These are phyloP conservation scores for Saturnispora quitensis DNA, from an alignment of 805 yeast species.

Conservation along the genomic window DNA sequence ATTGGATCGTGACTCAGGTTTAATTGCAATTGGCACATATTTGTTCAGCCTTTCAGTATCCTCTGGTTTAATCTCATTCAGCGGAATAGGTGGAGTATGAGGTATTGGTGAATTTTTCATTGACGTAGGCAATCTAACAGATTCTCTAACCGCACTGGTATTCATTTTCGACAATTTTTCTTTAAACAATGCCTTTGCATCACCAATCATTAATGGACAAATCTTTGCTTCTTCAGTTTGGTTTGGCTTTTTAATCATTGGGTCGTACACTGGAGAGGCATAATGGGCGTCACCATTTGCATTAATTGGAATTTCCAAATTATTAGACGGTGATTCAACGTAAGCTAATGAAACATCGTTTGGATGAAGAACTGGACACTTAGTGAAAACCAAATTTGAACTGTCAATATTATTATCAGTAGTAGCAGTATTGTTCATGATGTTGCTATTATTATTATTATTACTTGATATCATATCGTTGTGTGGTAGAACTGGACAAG, in stretches of 20 bases:
- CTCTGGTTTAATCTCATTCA: constrained; percentile 13
- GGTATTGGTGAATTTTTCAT: constrained; percentile 3
- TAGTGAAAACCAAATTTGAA: constrained; percentile 12
- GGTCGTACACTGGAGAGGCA: constrained; percentile 1
- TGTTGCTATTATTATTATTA: neutral
- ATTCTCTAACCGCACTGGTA: constrained; percentile 23
- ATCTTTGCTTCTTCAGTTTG: constrained; percentile 30
- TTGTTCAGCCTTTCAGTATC: constrained; percentile 13
- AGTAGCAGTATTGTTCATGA: neutral
- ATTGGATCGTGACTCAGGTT: constrained; percentile 13
- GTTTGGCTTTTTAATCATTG: constrained; percentile 8
- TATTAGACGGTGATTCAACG: neutral
- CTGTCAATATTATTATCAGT: neutral
- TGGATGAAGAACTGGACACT: constrained; percentile 25
- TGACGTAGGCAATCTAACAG: constrained; percentile 8
- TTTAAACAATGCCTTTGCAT: constrained; percentile 30
- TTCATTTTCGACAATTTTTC: constrained; percentile 28
- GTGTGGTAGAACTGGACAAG: neutral
- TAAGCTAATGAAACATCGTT: constrained; percentile 10
- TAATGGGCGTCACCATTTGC: neutral
- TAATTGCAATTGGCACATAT: constrained; percentile 16
- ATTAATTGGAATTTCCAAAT: constrained; percentile 2
- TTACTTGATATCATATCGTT: neutral
- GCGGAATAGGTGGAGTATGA: constrained; percentile 13
- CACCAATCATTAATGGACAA: constrained; percentile 40